A percentile compares a stretch with the other conserved stretches of the same genome.
Conservation (phyloP, 345 rosid species). For the Iberis pinnata region DNA sequence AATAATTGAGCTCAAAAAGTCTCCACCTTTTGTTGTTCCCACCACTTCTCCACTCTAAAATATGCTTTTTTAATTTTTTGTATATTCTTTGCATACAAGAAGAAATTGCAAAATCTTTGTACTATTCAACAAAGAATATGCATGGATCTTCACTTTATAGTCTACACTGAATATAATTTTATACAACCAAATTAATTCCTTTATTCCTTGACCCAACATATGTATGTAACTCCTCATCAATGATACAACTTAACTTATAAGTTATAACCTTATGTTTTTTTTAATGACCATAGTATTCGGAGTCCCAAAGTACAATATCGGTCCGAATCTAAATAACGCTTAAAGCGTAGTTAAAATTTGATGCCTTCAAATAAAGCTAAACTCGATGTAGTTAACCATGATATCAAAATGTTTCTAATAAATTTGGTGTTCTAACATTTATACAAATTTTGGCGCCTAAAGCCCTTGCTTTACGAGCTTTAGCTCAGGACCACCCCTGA, state of each 20-base stretch:
- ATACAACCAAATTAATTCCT: conserved; percentile 10
- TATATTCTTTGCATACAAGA: conserved; percentile 24
- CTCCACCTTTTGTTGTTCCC: conserved; percentile 31
- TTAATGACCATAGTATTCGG: no score
- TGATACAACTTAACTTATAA: conserved; percentile 12
- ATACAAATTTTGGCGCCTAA: no score
- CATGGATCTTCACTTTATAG: conserved; percentile 35
- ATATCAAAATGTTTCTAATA: no score
- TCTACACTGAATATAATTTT: conserved; percentile 26
- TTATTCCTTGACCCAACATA: conserved; percentile 31
- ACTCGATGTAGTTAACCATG: no score
- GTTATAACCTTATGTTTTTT: no score
- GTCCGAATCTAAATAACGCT: no score
- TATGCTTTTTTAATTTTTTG: conserved; percentile 17
- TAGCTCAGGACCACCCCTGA: no score
- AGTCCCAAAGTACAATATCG: no score
- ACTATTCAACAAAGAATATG: conserved; percentile 31
- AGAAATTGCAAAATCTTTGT: conserved; percentile 17
- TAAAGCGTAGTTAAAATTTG: no score
- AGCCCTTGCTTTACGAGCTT: no score
- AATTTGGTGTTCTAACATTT: no score
- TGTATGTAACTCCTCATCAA: conserved; percentile 10
- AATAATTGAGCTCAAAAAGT: conserved; percentile 36
- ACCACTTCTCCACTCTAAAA: conserved; percentile 33
- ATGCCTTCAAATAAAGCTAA: no score